A percentile compares a stretch with the other conserved stretches of the same genome.
These are phyloP conservation scores for Rhizopus arrhizus DNA, from an alignment of 371 early-diverging fungal genomes.

Conservation along the genomic window DNA sequence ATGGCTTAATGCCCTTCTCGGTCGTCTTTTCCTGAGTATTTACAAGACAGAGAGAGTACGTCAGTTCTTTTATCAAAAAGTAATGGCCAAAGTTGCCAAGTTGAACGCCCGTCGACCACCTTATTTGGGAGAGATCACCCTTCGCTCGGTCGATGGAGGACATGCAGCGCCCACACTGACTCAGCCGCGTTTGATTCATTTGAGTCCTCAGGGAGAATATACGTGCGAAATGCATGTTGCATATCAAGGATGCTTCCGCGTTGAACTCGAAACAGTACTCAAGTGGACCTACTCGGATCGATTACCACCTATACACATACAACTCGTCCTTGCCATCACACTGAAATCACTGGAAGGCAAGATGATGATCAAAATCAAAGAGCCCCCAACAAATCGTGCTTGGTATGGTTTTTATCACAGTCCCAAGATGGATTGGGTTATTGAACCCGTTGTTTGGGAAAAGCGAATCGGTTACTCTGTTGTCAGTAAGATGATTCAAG, in stretches of 20 bases:
- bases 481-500: slow-evolving; percentile 83
- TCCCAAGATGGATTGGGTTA: slow-evolving; percentile 75
- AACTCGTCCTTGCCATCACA: slow-evolving; percentile 76
- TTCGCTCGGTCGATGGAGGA: slow-evolving; percentile 77
- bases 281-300: slow-evolving; percentile 44
- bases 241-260: slow-evolving; percentile 75
- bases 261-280: slow-evolving; percentile 70
- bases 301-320: slow-evolving; percentile 70
- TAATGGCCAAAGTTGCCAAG: slow-evolving; percentile 64
- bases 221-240: slow-evolving; percentile 72
- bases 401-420: slow-evolving; percentile 88
- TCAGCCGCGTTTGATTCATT: slow-evolving; percentile 67
- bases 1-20: slow-evolving; percentile 90
- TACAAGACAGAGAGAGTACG: slow-evolving; percentile 68
- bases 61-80: slow-evolving; percentile 63
- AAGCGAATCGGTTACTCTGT: slow-evolving; percentile 77
- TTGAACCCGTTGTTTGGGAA: slow-evolving; percentile 85
- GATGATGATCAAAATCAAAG: slow-evolving; percentile 77
- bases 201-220: slow-evolving; percentile 72
- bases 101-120: slow-evolving; percentile 69
- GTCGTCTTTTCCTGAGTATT: slow-evolving; percentile 75
- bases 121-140: slow-evolving; percentile 79
- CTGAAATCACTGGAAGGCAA: slow-evolving; percentile 72
- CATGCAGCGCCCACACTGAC: slow-evolving; percentile 81
- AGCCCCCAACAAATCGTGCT: slow-evolving; percentile 82